Percentiles rank a stretch among this genome's conserved stretches.
Conservation (phyloP, 2,329 filamentous ascomycete genomes). For the Sphaceloma murrayae region DNA sequence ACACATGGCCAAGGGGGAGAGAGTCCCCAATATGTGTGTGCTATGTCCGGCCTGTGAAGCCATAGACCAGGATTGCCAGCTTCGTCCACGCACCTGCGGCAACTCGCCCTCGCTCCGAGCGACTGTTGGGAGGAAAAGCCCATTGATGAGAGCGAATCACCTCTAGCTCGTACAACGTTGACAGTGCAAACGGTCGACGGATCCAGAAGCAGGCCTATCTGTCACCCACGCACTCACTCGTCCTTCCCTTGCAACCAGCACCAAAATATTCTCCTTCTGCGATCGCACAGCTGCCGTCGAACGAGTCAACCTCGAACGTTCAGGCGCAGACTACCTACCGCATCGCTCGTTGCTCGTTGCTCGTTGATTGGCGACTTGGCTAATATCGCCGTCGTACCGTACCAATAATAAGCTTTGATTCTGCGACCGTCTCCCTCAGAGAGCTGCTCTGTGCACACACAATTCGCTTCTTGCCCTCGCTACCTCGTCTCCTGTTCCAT, state of each 20-base stretch:
- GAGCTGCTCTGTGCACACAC: constrained; percentile 11
- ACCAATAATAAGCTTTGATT: constrained; percentile 16
- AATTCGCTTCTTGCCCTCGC: constrained; percentile 5
- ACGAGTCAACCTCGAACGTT: neutral
- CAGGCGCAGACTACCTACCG: neutral
- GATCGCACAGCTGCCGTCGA: no score
- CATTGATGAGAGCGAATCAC: neutral
- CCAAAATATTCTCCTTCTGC: neutral
- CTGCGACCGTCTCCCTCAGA: constrained; percentile 6
- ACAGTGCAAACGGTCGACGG: constrained; percentile 3
- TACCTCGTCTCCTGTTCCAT: no score
- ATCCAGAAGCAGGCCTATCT: constrained; percentile 14
- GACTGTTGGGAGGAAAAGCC: no score
- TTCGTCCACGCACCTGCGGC: no score
- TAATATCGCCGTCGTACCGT: constrained; percentile 13
- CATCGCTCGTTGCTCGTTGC: neutral
- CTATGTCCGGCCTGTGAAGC: no score
- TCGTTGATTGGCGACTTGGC: constrained; percentile 11
- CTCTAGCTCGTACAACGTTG: constrained; percentile 4
- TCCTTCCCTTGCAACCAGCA: constrained; percentile 2
- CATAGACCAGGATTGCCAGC: no score
- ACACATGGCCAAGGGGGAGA: no score
- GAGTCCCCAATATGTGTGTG: no score
- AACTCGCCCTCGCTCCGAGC: no score
- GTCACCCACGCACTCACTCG: constrained; percentile 1